phyloP scores from a whole-genome alignment of 192 early-diverging fungal species.

The Coemansia furcata region DNA sequence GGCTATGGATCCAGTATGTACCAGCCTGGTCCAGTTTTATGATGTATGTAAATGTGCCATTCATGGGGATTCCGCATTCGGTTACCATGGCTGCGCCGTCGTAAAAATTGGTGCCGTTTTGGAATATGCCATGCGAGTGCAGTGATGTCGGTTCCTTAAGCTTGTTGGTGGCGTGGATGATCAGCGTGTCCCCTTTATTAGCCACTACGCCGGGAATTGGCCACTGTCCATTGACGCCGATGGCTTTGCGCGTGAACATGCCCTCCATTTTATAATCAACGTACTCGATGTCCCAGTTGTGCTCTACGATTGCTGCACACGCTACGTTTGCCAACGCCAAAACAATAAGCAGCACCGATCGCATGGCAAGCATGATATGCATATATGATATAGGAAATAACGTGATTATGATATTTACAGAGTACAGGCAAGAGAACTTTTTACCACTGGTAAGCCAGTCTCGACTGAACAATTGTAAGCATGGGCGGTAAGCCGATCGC shows the following conservation, averaged over 20 bases:
- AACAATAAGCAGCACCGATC: not conserved
- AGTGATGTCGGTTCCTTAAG: slow-evolving; percentile 61
- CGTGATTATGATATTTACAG: not conserved
- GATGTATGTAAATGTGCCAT: slow-evolving; percentile 64
- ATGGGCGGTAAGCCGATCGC: not conserved
- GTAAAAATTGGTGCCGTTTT: slow-evolving; percentile 66
- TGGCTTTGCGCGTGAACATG: slow-evolving; percentile 58
- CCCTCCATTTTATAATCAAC: slow-evolving; percentile 58
- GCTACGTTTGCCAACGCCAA: not conserved
- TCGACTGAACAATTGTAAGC: not conserved
- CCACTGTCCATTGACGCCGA: slow-evolving; percentile 64
- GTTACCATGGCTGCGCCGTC: slow-evolving; percentile 69
- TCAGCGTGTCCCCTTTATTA: slow-evolving; percentile 27
- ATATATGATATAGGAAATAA: not conserved
- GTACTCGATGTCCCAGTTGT: slow-evolving; percentile 63
- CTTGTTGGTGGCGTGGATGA: slow-evolving; percentile 53
- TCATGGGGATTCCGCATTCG: slow-evolving; percentile 70
- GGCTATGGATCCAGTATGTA: slow-evolving; percentile 82
- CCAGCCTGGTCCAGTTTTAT: slow-evolving; percentile 66
- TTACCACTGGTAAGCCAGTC: not conserved
- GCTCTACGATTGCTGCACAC: slow-evolving; percentile 46
- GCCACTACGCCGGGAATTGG: slow-evolving; percentile 53
- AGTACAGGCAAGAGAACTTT: not conserved
- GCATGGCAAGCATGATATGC: not conserved
- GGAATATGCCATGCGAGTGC: slow-evolving; percentile 76